Percentiles rank a stretch among this genome's conserved stretches.
Conservation (phyloP, 139 green algal genomes). For the Pleodorina starrii region DNA sequence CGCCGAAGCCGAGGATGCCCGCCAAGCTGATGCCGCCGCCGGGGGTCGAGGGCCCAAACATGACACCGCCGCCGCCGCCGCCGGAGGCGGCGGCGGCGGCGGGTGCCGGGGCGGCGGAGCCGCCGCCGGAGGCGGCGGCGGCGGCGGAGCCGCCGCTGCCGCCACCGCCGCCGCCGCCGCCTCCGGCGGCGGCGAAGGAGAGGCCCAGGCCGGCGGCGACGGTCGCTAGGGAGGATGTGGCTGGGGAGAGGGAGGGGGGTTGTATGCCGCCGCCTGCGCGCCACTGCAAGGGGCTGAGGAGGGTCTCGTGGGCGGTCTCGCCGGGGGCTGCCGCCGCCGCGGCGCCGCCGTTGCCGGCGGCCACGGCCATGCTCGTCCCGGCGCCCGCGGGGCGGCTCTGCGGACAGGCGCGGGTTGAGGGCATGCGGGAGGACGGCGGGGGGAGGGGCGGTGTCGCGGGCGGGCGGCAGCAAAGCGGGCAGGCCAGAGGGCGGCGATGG, state of each 20-base stretch:
- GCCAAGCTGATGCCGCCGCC: background rate
- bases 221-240: background rate
- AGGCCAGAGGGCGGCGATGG: no score
- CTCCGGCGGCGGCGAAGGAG: background rate
- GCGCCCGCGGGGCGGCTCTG: conserved; percentile 8
- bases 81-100: background rate
- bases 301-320: conserved; percentile 28
- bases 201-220: background rate
- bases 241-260: background rate
- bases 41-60: background rate
- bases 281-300: conserved; percentile 42
- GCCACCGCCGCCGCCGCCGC: background rate
- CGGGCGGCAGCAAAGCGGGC: no score
- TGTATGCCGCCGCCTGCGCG: conserved; percentile 41
- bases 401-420: background rate
- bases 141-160: background rate
- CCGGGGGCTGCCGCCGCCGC: background rate
- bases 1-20: background rate
- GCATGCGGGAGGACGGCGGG: no score
- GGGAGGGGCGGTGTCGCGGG: no score
- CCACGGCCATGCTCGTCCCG: background rate
- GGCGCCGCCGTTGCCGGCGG: background rate
- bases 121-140: background rate
- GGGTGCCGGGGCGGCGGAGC: background rate
- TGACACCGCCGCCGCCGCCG: background rate